Evolutionary conservation across 2,329 filamentous ascomycete genomes (phyloP).

Genomic region (Rhynchosporium agropyri): DNA sequence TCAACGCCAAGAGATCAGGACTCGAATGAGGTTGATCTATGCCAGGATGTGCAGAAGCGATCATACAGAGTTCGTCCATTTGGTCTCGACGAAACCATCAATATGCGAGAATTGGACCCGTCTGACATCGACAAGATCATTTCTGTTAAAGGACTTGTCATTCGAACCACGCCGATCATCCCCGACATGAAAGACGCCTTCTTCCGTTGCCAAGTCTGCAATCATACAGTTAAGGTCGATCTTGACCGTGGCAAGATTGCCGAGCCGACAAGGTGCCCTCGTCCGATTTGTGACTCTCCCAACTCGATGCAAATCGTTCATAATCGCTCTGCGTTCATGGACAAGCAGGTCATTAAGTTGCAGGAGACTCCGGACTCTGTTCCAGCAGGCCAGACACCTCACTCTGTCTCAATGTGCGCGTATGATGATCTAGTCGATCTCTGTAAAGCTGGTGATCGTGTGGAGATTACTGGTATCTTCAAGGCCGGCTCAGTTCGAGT

Average conservation of each 20-base stretch:
- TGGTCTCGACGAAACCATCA: constrained; percentile 82
- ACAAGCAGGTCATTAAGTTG: constrained; percentile 98
- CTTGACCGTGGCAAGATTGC: constrained; percentile 96
- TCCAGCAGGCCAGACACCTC: constrained; percentile 93
- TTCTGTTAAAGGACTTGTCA: constrained; percentile 93
- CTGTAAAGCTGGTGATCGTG: constrained; percentile 95
- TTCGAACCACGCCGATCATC: constrained; percentile 92
- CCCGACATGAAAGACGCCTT: constrained; percentile 99
- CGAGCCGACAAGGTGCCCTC: constrained; percentile 88
- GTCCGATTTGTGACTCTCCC: constrained; percentile 75
- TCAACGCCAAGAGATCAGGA: constrained; percentile 49
- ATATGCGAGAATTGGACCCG: constrained; percentile 92
- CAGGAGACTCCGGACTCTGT: constrained; percentile 96
- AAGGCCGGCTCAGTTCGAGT: constrained; percentile 90
- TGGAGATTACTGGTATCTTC: constrained; percentile 96
- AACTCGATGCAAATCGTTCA: constrained; percentile 99
- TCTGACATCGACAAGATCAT: constrained; percentile 96
- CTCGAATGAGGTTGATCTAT: constrained; percentile 63
- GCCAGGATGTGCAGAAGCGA: constrained; percentile 75
- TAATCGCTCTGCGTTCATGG: constrained; percentile 90
- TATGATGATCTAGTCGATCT: constrained; percentile 98
- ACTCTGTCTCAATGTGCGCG: constrained; percentile 93
- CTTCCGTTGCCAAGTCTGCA: constrained; percentile 93
- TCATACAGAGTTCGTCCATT: constrained; percentile 88
- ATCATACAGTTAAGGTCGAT: constrained; percentile 85